Evolutionary conservation across 371 early-diverging fungal species (phyloP), one percentile per base, ranked within the genome.

Genomic region (Mycotypha africana): DNA sequence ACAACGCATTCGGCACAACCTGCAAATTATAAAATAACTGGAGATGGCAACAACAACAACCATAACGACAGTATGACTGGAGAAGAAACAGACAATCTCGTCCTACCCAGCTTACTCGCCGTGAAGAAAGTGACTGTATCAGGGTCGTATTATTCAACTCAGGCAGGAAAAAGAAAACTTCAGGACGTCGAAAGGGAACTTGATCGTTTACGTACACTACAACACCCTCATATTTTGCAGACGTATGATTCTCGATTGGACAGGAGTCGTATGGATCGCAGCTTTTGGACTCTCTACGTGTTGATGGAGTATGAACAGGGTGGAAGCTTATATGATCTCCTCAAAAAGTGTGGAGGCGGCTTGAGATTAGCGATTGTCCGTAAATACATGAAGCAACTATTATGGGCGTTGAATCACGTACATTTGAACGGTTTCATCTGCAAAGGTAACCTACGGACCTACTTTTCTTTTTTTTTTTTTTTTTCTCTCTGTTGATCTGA

Each of bases 171-270:
- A 48, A 64, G 68, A 20, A 75, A 73, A 49, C 39, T 81, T 16
- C 80, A 83, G 53, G 79, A 80, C 21, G 61, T 83, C 4, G 80
- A 83, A 41, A 58, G 73, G 40, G 84, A 83, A 38, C 48, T 83
- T 15, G 77, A 78, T n/a, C 62, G 80, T 19, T 43, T 83, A 3
- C 65, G 78, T 34, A 55, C 73, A 3, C 51, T 81, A 11, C 70
- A 77, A 16, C 75, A 81, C 45, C 67, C 74, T 7, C 66, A 83
- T 35, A 67, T 81, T 24, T 50, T 74, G 4, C 61, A 68, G 12
- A 65, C 82, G 10, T 71, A 79, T 38, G 82, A 79, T 23, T 74
- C 79, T 2, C 70, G 74, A 8, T 49, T 81, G 25, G 77, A 79
- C 40, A 63, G 77, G 8, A 46, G 45, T 19, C 42, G 47, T 1